Evolutionary conservation across 768 basidiomycete genomes (phyloP).

Genomic region (Mycena galopus): DNA sequence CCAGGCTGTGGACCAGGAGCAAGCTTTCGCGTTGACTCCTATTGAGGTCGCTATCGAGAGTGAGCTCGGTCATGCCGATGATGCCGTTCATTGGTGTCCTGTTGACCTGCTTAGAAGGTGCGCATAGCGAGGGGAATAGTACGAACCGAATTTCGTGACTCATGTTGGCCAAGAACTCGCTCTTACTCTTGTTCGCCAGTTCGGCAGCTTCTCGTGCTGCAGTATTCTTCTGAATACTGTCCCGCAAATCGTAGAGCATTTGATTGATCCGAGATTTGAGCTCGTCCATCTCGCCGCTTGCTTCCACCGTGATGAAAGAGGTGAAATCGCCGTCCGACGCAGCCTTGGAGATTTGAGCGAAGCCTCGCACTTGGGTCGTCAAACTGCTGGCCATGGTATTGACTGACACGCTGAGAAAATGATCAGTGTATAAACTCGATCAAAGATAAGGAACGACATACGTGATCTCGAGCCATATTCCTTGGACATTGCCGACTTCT

Average conservation of each 20-base stretch:
- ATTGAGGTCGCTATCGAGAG: conserved; percentile 95
- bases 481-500: conserved; percentile 96
- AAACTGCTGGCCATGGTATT: conserved; percentile 98
- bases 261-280: conserved; percentile 99
- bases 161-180: conserved; percentile 99
- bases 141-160: conserved; percentile 93
- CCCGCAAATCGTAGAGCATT: conserved; percentile 98
- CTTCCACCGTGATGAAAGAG: conserved; percentile 98
- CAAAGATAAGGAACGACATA: conserved; percentile 54
- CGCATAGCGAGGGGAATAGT: not conserved
- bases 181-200: conserved; percentile 96
- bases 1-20: conserved; percentile 94
- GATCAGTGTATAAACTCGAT: not conserved
- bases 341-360: conserved; percentile 98
- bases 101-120: conserved; percentile 1
- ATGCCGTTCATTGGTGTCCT: conserved; percentile 99
- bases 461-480: conserved; percentile 99
- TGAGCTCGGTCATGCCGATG: conserved; percentile 99
- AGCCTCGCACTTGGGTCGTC: conserved; percentile 98
- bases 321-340: conserved; percentile 99
- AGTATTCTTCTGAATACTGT: conserved; percentile 98
- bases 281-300: conserved; percentile 98
- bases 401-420: conserved; percentile 79
- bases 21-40: conserved; percentile 95
- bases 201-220: conserved; percentile 97